Conservation (phyloP, 1,284 basidiomycete species). For the Rhodotorula sp. region DNA sequence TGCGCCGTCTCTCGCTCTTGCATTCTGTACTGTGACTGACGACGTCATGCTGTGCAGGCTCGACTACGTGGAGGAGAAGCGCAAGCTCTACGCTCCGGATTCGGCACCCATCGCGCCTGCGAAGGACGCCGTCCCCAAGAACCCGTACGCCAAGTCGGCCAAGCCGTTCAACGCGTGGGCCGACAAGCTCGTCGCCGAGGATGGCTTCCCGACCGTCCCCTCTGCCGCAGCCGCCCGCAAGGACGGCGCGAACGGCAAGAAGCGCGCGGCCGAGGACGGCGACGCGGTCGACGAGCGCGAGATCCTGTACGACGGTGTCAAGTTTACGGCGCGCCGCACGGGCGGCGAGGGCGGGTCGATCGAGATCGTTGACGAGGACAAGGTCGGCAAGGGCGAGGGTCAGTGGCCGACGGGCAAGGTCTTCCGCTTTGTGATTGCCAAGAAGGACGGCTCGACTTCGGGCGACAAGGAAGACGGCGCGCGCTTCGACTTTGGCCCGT, state of each 20-base stretch:
- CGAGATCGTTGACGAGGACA: constrained; percentile 66
- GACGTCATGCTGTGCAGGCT: constrained; percentile 57
- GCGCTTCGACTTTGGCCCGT: constrained; percentile 34
- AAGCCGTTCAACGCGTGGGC: constrained; percentile 88
- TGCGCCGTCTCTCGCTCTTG: constrained; percentile 50
- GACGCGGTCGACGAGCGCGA: constrained; percentile 44
- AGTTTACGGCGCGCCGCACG: constrained; percentile 37
- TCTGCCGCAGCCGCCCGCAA: constrained; percentile 20
- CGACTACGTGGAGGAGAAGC: constrained; percentile 94
- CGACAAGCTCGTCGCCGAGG: constrained; percentile 49
- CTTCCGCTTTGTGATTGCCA: constrained; percentile 60
- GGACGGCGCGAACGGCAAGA: constrained; percentile 49
- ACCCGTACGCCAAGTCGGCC: constrained; percentile 59
- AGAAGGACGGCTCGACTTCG: constrained; percentile 35
- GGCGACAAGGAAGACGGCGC: constrained; percentile 47
- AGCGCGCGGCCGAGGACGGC: constrained; percentile 49
- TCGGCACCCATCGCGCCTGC: constrained; percentile 52
- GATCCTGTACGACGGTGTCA: constrained; percentile 49
- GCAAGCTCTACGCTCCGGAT: constrained; percentile 69
- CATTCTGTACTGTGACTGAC: not conserved
- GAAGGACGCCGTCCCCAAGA: constrained; percentile 58
- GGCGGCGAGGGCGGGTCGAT: constrained; percentile 54
- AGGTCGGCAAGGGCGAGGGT: constrained; percentile 68
- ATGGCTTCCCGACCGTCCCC: constrained; percentile 48
- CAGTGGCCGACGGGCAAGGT: constrained; percentile 67